Evolutionary conservation across 495 filamentous ascomycete genomes (phyloP).

Genomic region (Neurospora sp.): DNA sequence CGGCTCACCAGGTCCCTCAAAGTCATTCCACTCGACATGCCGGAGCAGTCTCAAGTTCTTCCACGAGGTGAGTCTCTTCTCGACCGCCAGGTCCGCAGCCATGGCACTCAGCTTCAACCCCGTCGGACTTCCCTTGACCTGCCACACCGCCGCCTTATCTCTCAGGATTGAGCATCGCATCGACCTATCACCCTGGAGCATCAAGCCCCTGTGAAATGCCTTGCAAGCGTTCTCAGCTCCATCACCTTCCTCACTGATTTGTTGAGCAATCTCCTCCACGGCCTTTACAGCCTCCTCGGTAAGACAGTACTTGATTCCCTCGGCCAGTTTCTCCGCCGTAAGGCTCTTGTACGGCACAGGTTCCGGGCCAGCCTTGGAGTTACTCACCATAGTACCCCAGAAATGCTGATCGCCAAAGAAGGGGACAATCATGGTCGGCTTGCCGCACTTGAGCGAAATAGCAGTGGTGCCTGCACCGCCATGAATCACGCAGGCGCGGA

Average conservation of each 20-base stretch:
- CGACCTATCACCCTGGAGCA: slow-evolving; percentile 41
- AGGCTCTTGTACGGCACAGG: slow-evolving; percentile 67
- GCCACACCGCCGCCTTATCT: slow-evolving; percentile 60
- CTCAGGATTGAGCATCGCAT: slow-evolving; percentile 62
- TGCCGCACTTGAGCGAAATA: slow-evolving; percentile 52
- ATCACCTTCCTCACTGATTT: slow-evolving; percentile 59
- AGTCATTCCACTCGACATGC: slow-evolving; percentile 71
- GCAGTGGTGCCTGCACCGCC: slow-evolving; percentile 60
- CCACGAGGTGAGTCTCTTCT: slow-evolving; percentile 49
- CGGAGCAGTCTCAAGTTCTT: slow-evolving; percentile 55
- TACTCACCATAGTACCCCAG: slow-evolving; percentile 67
- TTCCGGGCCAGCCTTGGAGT: slow-evolving; percentile 54
- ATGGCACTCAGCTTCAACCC: slow-evolving; percentile 50
- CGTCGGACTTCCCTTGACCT: slow-evolving; percentile 38
- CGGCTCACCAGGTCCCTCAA: slow-evolving; percentile 67
- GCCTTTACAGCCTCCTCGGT: slow-evolving; percentile 44
- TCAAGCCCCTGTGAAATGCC: slow-evolving; percentile 58
- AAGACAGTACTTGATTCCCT: slow-evolving; percentile 60
- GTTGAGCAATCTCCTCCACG: slow-evolving; percentile 48
- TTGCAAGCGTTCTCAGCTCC: slow-evolving; percentile 64
- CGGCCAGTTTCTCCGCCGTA: slow-evolving; percentile 47
- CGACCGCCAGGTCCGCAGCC: slow-evolving; percentile 55
- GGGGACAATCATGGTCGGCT: slow-evolving; percentile 56
- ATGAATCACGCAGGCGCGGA: slow-evolving; percentile 53
- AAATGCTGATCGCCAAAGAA: slow-evolving; percentile 73